phyloP scores from a whole-genome alignment of 768 basidiomycete species.

The Collybia nuda region DNA sequence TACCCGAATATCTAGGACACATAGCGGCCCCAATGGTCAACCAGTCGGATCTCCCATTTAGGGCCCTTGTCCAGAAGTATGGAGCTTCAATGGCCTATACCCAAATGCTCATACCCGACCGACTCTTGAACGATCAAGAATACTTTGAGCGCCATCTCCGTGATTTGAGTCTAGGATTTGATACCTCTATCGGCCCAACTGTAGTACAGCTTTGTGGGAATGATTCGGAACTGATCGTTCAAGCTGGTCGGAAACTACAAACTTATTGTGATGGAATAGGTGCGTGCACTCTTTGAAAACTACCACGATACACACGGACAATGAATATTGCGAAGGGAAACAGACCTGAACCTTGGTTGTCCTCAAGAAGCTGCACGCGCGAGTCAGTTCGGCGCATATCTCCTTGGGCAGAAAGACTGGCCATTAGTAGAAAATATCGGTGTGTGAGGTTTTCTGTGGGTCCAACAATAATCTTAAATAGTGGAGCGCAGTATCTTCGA shows the following conservation, averaged over 20 bases:
- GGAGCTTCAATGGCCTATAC: constrained; percentile 72
- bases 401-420: constrained; percentile 76
- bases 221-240: constrained; percentile 58
- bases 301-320: not conserved
- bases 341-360: constrained; percentile 82
- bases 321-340: constrained; percentile 10
- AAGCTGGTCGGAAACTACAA: constrained; percentile 61
- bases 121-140: constrained; percentile 58
- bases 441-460: constrained; percentile 22
- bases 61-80: constrained; percentile 57
- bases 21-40: constrained; percentile 79
- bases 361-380: constrained; percentile 70
- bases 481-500: constrained; percentile 52
- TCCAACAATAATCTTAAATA: not conserved
- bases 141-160: constrained; percentile 65
- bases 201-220: constrained; percentile 78
- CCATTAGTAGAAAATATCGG: constrained; percentile 64
- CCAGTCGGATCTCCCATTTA: constrained; percentile 77
- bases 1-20: constrained; percentile 27
- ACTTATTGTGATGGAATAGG: constrained; percentile 70
- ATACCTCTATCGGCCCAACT: constrained; percentile 41
- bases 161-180: constrained; percentile 41
- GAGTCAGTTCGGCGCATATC: constrained; percentile 72
- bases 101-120: constrained; percentile 72
- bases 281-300: constrained; percentile 24